These are phyloP conservation scores for Colletotrichum nymphaeae DNA, from an alignment of 2,329 filamentous ascomycete species.

Conservation along the genomic window DNA sequence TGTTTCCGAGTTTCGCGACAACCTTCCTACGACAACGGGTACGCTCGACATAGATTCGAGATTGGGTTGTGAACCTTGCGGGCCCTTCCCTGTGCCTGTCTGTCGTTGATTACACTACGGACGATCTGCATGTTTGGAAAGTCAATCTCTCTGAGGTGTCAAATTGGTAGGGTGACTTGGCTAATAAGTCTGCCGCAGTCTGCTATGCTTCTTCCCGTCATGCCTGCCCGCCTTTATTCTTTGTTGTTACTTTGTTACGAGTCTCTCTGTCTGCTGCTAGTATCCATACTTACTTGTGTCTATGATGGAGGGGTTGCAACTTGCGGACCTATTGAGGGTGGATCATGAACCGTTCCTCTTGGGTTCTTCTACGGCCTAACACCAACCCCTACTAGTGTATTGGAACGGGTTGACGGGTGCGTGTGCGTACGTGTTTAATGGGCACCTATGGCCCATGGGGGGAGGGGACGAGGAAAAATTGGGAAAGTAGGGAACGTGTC, in stretches of 20 bases:
- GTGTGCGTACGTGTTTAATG: slow-evolving; percentile 12
- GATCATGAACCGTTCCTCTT: neutral
- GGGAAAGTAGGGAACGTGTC: slow-evolving; percentile 31
- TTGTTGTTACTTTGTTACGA: neutral
- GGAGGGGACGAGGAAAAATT: neutral
- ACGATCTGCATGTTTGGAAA: neutral
- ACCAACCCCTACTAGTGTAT: slow-evolving; percentile 8
- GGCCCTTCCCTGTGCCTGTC: neutral
- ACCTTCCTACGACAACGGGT: neutral
- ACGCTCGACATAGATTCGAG: neutral
- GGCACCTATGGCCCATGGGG: neutral
- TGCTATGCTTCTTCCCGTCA: neutral
- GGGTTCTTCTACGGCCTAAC: neutral
- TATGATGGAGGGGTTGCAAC: slow-evolving; percentile 1
- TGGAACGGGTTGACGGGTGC: slow-evolving; percentile 8
- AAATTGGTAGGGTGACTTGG: neutral
- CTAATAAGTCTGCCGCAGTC: neutral
- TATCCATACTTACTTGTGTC: neutral
- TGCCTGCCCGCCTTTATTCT: neutral
- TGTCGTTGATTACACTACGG: neutral
- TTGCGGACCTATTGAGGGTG: neutral
- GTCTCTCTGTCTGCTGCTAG: neutral
- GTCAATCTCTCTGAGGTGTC: neutral
- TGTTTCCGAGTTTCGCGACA: neutral
- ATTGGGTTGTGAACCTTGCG: neutral